Base-by-base conservation (phyloP, 2,329 filamentous ascomycete genomes). In the Colletotrichum higginsianum region DNA sequence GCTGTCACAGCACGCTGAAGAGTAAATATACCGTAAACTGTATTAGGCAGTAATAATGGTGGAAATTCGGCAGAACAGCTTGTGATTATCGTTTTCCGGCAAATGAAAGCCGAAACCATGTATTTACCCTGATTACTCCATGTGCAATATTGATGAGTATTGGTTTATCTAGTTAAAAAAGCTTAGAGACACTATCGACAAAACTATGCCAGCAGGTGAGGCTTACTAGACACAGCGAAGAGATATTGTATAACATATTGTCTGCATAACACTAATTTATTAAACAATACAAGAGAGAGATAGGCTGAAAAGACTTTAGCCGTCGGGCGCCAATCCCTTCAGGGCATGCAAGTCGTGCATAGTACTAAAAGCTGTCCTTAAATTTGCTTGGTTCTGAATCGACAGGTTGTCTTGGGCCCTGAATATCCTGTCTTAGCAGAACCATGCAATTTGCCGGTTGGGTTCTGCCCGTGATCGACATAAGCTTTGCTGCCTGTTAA, bases 401-500 rank as follows among this genome's bases (percentile, higher is more conserved):
- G 12, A 30, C 9, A 5, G 9, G 23, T 13, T 8, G 7, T 18
- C 18, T 4, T 42, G 40, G 42, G 23, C 49, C 55, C 66, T 69
- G 61, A 53, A 58, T 65, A 69, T 65, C 61, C 61, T 61, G 61
- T 21, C 9, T 21, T 44, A 26, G 38, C 66, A 52, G 66, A 69
- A 38, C 16, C 2, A n/a, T 23, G 23, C 13, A 21, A 26, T 42
- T 58, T 23, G 0, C 26, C 26, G 8, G 55, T 47, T 55, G 49
- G 56, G 26, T 18, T n/a, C 23, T 23, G 21, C 55, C 63, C 26
- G 55, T 12, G 2, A 55, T 35, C 6, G 5, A n/a, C 47, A 55
- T 55, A 16, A n/a, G 6, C 11, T 38, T 35, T 23, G 13, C 12
- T 16, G 15, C 21, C 15, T 23, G 18, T 18, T 15, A 3, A 30